Evolutionary conservation across 768 basidiomycete genomes (phyloP), one percentile per base, ranked within the genome.

Genomic region (Suillus placidus): DNA sequence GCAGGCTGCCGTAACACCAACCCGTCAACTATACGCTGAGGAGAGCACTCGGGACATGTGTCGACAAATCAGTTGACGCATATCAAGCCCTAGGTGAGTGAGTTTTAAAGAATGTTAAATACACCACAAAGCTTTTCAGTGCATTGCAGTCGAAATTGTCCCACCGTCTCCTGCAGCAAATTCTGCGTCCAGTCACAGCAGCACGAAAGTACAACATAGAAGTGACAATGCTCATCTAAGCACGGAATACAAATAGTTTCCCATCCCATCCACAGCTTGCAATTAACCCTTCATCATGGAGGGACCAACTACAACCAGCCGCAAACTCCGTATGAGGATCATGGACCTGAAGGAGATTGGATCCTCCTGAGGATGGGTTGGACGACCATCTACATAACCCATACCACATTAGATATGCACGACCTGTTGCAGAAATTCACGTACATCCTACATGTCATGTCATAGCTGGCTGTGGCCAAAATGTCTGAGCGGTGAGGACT

Each of bases 231-330:
- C 16, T 42, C 57, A 30, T 60, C 23, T 60, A 60, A 60, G 57
- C 79, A 66, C 85, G 87, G 74, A 92, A 95, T 68, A 96, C 82
- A 77, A 90, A 87, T 62, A 97, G 78, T 78, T 87, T 86, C 71
- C 91, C 87, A 69, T 98, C 97, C 97, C 97, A 98, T 60, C 91
- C 88, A 76, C 94, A 96, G 66, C 90, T 96, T 47, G 93, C 95
- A 56, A 99, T 72, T 20, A 95, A 74, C 1, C 93, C 93, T 72
- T 93, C 89, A 57, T 97, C 94, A 68, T 88, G 95, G 71, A 97
- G 76, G n/a, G 93, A 94, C 95, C 96, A 97, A 56, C 86, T 84
- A 72, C 92, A 90, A 0, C 94, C 96, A 49, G 92, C 92, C 30
- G 97, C 94, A 77, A 99, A 98, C 79, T 99, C 97, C 2, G 93